phyloP scores from a whole-genome alignment of 2,329 filamentous ascomycete genomes.

The Apiospora kogelbergensis region DNA sequence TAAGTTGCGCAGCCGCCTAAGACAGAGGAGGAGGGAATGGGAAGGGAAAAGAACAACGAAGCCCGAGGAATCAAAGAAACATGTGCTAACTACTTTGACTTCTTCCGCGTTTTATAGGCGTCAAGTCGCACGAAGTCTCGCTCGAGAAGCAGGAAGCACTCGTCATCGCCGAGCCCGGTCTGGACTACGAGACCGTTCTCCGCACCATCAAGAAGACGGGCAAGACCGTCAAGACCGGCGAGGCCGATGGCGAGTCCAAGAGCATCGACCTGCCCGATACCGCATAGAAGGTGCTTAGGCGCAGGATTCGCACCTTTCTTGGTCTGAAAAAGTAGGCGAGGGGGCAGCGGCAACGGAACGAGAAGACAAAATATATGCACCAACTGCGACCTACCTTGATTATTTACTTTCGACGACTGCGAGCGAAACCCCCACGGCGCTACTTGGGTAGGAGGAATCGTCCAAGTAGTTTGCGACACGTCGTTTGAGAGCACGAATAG shows the following conservation, averaged over 20 bases:
- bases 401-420: no score
- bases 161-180: slow-evolving; percentile 66
- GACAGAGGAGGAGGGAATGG: neutral
- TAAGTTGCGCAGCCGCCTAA: neutral
- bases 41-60: neutral
- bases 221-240: slow-evolving; percentile 81
- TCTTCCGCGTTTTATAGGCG: slow-evolving; percentile 53
- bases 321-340: neutral
- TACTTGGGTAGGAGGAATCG: neutral
- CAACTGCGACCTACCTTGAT: neutral
- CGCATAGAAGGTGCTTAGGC: neutral
- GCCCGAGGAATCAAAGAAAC: neutral
- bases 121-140: slow-evolving; percentile 83
- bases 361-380: neutral
- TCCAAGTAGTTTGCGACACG: neutral
- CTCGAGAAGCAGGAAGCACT: slow-evolving; percentile 84
- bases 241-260: slow-evolving; percentile 64
- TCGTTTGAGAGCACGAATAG: neutral
- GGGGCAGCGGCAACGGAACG: neutral
- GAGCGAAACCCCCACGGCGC: neutral
- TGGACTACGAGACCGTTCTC: slow-evolving; percentile 79
- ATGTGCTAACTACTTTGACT: neutral
- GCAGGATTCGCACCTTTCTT: neutral
- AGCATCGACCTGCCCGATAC: slow-evolving; percentile 45
- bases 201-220: slow-evolving; percentile 92